Base-by-base conservation (phyloP, 768 basidiomycete species). In the Suillus hirtellus region DNA sequence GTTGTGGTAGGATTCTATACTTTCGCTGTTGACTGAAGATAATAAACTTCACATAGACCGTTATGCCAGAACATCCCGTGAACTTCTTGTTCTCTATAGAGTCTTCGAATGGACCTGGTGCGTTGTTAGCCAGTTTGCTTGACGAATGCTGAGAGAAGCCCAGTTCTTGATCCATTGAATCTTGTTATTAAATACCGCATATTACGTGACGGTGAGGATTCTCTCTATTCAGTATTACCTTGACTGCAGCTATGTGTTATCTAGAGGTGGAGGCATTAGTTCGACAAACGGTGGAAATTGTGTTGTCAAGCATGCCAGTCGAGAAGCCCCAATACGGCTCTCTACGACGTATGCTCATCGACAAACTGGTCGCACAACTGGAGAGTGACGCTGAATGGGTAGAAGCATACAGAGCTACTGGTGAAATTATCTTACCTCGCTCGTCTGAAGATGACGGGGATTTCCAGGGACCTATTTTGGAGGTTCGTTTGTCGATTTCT, bases 41-140 rank as follows among this genome's bases (percentile, higher is more conserved):
- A 59, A 11, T 56, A n/a, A 38, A 60, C 10, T 53, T 24, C 8
- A 62, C 11, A 21, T 60, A 96, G 95, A 89, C 86, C 4, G 81
- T 95, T 21, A 88, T 90, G 2, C 92, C 92, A 1, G 76, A 79
- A 2, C 89, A 88, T 72, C 85, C 93, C 0, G 88, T 88, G 2
- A 87, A 89, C 66, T 94, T 91, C 71, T 69, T 97, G 49, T 97
- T 96, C 75, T 86, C 86, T 54, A 79, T 95, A n/a, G 84, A 88
- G 60, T 89, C 88, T 12, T 74, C 71, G 19, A 71, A 80, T 62
- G 89, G 89, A 2, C 83, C 85, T 78, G 84, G 89, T 92, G 60
- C 54, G 43, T 54, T 65, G 21, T 15, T 65, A 38, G 44, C 42
- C 60, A 50, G 49, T 64, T 44, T 21, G 42, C 42, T 70, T 63